Conservation (phyloP, 2,329 filamentous ascomycete genomes). For the Colletotrichum tamarilloi region DNA sequence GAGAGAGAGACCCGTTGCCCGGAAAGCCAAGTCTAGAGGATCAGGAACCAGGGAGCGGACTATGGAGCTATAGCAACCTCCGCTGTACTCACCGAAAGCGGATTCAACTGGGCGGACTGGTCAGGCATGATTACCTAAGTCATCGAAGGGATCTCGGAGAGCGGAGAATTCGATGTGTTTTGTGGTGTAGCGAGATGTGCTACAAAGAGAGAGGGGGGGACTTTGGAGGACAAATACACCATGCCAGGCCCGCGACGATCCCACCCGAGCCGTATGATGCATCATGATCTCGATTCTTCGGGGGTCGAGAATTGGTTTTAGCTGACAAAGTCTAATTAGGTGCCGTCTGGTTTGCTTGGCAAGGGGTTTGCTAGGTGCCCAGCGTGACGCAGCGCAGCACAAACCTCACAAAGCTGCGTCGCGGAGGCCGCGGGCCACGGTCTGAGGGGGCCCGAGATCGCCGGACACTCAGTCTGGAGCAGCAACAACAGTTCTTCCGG, state of each 20-base stretch:
- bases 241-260: neutral
- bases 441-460: neutral
- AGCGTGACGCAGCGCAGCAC: neutral
- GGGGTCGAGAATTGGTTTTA: neutral
- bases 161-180: neutral
- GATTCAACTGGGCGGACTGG: conserved; percentile 21
- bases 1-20: too few relatives aligned
- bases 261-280: neutral
- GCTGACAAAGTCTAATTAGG: neutral
- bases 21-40: neutral
- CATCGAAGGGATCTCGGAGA: neutral
- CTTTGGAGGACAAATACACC: conserved; percentile 14
- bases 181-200: neutral
- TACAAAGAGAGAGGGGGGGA: neutral
- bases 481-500: neutral
- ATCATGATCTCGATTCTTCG: conserved; percentile 3
- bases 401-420: neutral
- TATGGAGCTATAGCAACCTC: conserved; percentile 10
- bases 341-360: neutral
- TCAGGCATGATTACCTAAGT: conserved; percentile 11
- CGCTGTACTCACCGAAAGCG: conserved; percentile 26
- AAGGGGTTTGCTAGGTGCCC: neutral
- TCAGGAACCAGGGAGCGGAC: neutral
- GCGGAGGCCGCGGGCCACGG: conserved; percentile 18
- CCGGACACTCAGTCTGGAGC: neutral